These are phyloP conservation scores for Solanum appendiculatum DNA, from an alignment of 257 asterid species.

Conservation along the genomic window DNA sequence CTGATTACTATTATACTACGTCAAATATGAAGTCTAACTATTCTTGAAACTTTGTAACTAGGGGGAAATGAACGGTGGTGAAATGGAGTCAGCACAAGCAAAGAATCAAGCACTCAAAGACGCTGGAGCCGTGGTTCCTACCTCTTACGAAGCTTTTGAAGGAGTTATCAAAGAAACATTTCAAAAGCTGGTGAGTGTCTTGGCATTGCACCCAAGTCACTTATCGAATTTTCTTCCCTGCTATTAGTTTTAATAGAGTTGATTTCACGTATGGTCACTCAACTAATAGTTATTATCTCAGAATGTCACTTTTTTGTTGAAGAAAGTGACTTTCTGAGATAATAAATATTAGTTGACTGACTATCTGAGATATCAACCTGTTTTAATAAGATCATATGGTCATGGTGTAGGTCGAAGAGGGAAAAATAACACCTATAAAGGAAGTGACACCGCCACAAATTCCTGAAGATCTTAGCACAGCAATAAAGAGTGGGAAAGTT, in stretches of 20 bases:
- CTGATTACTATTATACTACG: neutral
- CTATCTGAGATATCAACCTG: neutral
- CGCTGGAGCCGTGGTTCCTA: constrained; percentile 92
- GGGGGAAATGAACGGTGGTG: constrained; percentile 99
- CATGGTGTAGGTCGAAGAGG: constrained; percentile 44
- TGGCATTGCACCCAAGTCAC: neutral
- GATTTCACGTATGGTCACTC: too few relatives aligned
- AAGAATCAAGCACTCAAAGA: constrained; percentile 91
- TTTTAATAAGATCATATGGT: constrained; percentile 8
- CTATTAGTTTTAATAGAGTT: neutral
- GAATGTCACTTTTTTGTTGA: neutral
- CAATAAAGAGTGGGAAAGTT: constrained; percentile 96
- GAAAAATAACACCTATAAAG: constrained; percentile 60
- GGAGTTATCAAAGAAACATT: constrained; percentile 70
- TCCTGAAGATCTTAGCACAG: constrained; percentile 80
- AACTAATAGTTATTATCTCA: neutral
- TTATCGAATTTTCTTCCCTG: constrained; percentile 6
- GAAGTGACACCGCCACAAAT: constrained; percentile 74
- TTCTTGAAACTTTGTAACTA: constrained; percentile 13
- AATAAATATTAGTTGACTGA: neutral
- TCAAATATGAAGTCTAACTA: neutral
- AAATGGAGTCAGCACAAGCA: constrained; percentile 98
- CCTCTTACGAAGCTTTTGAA: constrained; percentile 89
- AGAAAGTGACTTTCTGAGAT: neutral
- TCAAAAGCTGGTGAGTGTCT: constrained; percentile 47